A percentile compares a stretch with the other conserved stretches of the same genome.
Conservation (phyloP, 768 basidiomycete genomes). For the Crassisporium funariophilum region DNA sequence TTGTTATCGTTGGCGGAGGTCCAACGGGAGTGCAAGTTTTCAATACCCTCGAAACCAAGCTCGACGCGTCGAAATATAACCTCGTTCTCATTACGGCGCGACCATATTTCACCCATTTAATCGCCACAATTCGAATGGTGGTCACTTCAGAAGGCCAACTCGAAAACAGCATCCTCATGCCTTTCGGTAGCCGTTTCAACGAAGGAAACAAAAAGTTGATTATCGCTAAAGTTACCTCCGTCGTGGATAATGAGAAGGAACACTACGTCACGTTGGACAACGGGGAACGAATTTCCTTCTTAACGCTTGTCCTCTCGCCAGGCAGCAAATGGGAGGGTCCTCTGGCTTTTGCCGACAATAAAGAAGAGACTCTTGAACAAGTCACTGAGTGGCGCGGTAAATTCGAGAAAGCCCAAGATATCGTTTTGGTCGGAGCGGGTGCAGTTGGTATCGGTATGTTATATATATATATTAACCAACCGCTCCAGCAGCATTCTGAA, state of each 20-base stretch:
- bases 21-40: background rate
- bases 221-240: constrained; percentile 37
- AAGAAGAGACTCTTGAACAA: constrained; percentile 26
- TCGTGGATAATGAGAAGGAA: constrained; percentile 25
- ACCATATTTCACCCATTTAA: constrained; percentile 51
- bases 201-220: constrained; percentile 50
- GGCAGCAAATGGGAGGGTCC: constrained; percentile 60
- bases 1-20: background rate
- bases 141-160: constrained; percentile 45
- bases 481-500: too few relatives aligned
- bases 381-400: constrained; percentile 32
- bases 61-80: background rate
- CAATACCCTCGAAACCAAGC: background rate
- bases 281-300: constrained; percentile 53
- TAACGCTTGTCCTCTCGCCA: constrained; percentile 59
- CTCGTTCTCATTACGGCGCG: too few relatives aligned
- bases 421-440: constrained; percentile 58
- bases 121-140: constrained; percentile 54
- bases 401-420: constrained; percentile 39
- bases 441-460: constrained; percentile 37
- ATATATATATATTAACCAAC: background rate
- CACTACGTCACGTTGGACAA: constrained; percentile 47
- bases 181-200: constrained; percentile 51
- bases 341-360: constrained; percentile 42
- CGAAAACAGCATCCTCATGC: constrained; percentile 49